phyloP scores from a whole-genome alignment of 2,329 filamentous ascomycete genomes.

The Talaromyces sp. region DNA sequence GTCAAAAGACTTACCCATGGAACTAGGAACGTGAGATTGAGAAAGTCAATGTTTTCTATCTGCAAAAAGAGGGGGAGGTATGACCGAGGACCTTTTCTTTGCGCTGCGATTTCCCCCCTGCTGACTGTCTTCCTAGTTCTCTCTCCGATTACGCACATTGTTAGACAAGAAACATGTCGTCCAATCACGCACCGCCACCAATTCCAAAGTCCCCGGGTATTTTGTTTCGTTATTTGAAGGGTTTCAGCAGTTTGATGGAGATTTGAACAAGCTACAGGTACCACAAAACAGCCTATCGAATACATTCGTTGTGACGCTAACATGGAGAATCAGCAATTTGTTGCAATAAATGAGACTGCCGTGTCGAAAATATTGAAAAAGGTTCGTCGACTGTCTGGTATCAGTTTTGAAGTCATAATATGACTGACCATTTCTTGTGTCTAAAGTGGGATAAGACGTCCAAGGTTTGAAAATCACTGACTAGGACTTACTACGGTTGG shows the following conservation, averaged over 20 bases:
- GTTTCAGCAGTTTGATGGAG: conserved; percentile 93
- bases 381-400: conserved; percentile 38
- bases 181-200: conserved; percentile 68
- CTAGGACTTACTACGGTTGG: conserved; percentile 10
- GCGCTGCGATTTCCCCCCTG: background rate
- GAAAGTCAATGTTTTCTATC: conserved; percentile 96
- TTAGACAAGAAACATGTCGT: conserved; percentile 92
- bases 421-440: conserved; percentile 6
- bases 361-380: conserved; percentile 99
- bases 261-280: conserved; percentile 85
- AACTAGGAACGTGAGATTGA: conserved; percentile 94
- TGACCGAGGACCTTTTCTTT: conserved; percentile 21
- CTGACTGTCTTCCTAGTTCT: conserved; percentile 57
- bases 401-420: background rate
- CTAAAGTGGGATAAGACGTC: conserved; percentile 93
- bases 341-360: conserved; percentile 94
- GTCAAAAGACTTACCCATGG: background rate
- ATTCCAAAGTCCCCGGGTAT: conserved; percentile 82
- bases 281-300: conserved; percentile 1
- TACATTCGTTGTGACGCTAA: background rate
- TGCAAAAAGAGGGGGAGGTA: conserved; percentile 97
- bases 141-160: conserved; percentile 83
- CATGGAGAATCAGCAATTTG: conserved; percentile 66
- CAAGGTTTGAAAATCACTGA: conserved; percentile 53
- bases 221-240: conserved; percentile 95